Evolutionary conservation across 768 basidiomycete genomes (phyloP).

Genomic region (Boletus bicolor): DNA sequence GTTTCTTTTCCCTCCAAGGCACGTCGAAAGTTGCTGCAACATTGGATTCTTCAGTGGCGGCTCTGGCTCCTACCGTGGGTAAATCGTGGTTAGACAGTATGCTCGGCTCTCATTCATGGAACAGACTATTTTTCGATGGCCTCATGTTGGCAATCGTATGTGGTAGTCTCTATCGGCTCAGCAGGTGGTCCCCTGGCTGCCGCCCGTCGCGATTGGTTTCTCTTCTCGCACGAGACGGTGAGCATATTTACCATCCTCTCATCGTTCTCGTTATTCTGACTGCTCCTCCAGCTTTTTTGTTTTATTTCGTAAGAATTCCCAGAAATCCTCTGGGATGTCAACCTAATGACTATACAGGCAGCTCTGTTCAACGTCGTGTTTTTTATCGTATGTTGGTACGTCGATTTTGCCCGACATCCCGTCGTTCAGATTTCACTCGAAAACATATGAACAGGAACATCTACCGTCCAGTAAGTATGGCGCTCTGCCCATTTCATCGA

Average conservation of each 20-base stretch:
- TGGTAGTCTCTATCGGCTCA: conserved; percentile 1
- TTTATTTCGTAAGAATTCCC: conserved; percentile 12
- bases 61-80: conserved; percentile 13
- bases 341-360: conserved; percentile 1
- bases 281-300: conserved; percentile 8
- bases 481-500: not conserved
- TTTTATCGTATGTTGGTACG: conserved; percentile 16
- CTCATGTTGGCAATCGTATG: conserved; percentile 1
- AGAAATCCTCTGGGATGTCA: not conserved
- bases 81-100: not conserved
- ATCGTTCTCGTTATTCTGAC: not conserved
- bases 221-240: conserved; percentile 27
- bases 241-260: not conserved
- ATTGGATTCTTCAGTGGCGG: conserved; percentile 11
- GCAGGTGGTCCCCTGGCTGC: not conserved
- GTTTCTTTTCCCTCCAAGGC: not conserved
- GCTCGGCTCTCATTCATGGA: not conserved
- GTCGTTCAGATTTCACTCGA: not conserved
- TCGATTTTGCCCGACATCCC: not conserved
- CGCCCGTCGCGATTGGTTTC: conserved; percentile 9
- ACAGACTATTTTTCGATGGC: conserved; percentile 20
- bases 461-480: conserved; percentile 9
- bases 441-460: not conserved
- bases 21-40: not conserved
- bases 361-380: conserved; percentile 5